These are phyloP conservation scores for Verbascum thapsus DNA, from an alignment of 257 asterid genomes.

Conservation along the genomic window DNA sequence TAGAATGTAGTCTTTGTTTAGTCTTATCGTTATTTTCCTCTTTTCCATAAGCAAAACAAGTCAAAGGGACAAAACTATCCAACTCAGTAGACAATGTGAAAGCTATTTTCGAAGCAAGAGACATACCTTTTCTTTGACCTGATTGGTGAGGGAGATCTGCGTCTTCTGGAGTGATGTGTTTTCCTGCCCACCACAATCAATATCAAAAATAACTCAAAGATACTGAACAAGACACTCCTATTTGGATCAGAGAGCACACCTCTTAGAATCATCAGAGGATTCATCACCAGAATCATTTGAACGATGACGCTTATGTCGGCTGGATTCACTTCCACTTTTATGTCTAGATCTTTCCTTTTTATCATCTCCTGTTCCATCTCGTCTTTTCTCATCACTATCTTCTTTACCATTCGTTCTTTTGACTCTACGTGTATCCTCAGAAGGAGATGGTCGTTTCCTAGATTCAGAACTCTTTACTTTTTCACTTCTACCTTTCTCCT, in stretches of 20 bases:
- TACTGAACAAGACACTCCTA: constrained; percentile 18
- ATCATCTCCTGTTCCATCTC: constrained; percentile 58
- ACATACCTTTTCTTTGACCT: constrained; percentile 80
- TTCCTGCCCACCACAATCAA: constrained; percentile 57
- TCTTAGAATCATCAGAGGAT: constrained; percentile 75
- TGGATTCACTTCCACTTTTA: constrained; percentile 58
- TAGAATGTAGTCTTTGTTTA: constrained; percentile 1
- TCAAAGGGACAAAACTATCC: not conserved
- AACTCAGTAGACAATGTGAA: constrained; percentile 18
- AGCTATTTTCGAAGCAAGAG: constrained; percentile 17
- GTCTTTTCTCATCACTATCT: constrained; percentile 53
- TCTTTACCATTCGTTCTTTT: constrained; percentile 50
- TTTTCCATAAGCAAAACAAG: not conserved
- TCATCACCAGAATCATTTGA: constrained; percentile 64
- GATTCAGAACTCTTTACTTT: constrained; percentile 64
- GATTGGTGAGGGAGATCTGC: constrained; percentile 73
- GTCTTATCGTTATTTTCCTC: constrained; percentile 21
- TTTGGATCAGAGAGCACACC: constrained; percentile 42
- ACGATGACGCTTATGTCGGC: constrained; percentile 63
- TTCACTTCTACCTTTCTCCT: constrained; percentile 58
- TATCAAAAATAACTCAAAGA: constrained; percentile 24
- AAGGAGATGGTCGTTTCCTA: constrained; percentile 62
- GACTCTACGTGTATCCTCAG: constrained; percentile 48
- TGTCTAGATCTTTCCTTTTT: constrained; percentile 63
- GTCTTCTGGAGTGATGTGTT: constrained; percentile 61